Base-by-base conservation (phyloP, 257 asterid genomes). In the Cordia subcordata region DNA sequence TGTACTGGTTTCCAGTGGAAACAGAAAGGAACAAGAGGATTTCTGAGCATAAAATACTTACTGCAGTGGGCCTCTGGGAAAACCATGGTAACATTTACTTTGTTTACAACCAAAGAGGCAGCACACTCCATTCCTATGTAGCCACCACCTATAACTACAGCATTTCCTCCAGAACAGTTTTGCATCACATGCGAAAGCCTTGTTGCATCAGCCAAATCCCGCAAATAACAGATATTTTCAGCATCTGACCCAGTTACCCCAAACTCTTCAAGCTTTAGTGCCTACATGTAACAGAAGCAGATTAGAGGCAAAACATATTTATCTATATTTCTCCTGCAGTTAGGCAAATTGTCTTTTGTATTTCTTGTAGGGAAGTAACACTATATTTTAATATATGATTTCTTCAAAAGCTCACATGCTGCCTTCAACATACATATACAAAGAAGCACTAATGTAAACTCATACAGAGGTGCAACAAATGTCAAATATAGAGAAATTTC, bases 91-190 rank as follows among this genome's bases (percentile, higher is more conserved):
- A 72, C 97, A 35, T 79, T 82, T 56, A 81, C 76, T 63, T 78
- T 85, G 83, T 83, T 85, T 60, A 86, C 84, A 73, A 79, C 96
- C 78, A 90, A 77, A 60, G 96, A 86, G 49, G 96, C 94, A 51
- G 92, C 96, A 55, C 95, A 86, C 64, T 90, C 94, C 97, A 90
- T 86, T 77, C 97, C 93, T 70, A 90, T 86, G 68, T 86, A 90
- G 73, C 95, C 95, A 18, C 95, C 97, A 6, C 95, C 97, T 49
- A 90, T 78, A 63, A 90, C 94, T 61, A 90, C 81, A 57, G 94
- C 93, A 76, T 81, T 72, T 65, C 90, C 90, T 69, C 95, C 88
- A 68, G 73, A 68, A 70, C 77, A 75, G 64, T 86, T 77, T 78
- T 76, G 75, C 80, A 84, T 86, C 56, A 79, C 88, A 53, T 68